Percentiles rank a stretch among this genome's conserved stretches.
Conservation (phyloP, 2,329 filamentous ascomycete genomes). For the Sporothrix curviconia region DNA sequence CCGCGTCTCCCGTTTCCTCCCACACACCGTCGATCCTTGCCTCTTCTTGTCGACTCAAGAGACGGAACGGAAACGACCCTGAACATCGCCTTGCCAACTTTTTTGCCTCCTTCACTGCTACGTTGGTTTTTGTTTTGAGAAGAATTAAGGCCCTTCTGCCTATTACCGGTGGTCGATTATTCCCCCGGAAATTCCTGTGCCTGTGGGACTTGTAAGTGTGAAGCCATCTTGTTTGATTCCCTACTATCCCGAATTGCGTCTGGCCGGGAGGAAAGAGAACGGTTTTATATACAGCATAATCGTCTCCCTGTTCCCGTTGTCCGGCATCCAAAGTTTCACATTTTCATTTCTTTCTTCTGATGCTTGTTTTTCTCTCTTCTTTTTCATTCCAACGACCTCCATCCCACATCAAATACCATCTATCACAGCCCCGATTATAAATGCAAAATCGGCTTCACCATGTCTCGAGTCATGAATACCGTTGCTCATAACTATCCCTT, state of each 20-base stretch:
- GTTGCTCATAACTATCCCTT: slow-evolving; percentile 18
- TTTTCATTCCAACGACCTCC: not conserved
- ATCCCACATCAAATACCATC: not conserved
- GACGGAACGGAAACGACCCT: not conserved
- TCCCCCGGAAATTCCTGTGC: not conserved
- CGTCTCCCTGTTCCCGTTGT: not conserved
- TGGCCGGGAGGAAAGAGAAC: too few species aligned
- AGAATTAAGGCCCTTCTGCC: too few species aligned
- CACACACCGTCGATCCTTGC: not conserved
- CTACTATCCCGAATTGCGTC: not conserved
- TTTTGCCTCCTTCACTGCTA: not conserved
- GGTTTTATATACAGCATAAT: not conserved
- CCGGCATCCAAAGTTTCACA: not conserved
- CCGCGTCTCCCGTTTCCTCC: not conserved
- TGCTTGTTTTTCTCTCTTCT: not conserved
- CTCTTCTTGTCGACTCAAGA: not conserved
- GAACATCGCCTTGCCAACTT: not conserved
- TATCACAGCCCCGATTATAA: too few species aligned
- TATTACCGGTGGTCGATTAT: not conserved
- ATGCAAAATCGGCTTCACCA: too few species aligned
- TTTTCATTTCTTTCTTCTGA: too few species aligned
- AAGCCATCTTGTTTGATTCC: not conserved
- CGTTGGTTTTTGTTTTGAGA: too few species aligned
- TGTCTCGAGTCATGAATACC: slow-evolving; percentile 1
- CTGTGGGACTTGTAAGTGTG: not conserved